These are phyloP conservation scores for Leishmania martiniquensis DNA, from an alignment of 208 protist genomes.

Conservation along the genomic window DNA sequence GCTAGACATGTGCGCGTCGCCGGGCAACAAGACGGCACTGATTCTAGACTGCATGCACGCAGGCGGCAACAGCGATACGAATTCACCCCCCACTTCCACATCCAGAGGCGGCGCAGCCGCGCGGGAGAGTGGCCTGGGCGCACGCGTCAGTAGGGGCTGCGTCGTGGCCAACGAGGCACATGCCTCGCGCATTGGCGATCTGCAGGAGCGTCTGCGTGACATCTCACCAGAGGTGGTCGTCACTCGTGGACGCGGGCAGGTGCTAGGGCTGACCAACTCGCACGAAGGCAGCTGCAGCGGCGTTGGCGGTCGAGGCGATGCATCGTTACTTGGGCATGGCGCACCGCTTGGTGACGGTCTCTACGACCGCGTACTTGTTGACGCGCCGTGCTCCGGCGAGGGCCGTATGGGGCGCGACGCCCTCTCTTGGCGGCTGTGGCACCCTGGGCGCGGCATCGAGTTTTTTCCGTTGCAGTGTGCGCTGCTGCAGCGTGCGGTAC, in stretches of 20 bases:
- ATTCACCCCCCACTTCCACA: slow-evolving; percentile 6
- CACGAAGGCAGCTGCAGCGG: slow-evolving; percentile 11
- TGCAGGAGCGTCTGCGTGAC: slow-evolving; percentile 55
- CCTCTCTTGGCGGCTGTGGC: slow-evolving; percentile 88
- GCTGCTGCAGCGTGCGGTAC: slow-evolving; percentile 74
- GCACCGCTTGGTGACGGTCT: slow-evolving; percentile 1
- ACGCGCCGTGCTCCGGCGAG: slow-evolving; percentile 96
- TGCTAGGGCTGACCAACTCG: slow-evolving; percentile 7
- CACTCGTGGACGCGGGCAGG: slow-evolving; percentile 39
- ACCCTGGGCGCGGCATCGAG: slow-evolving; percentile 55
- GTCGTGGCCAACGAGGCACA: slow-evolving; percentile 76
- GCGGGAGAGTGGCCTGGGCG: background rate
- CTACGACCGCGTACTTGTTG: slow-evolving; percentile 91
- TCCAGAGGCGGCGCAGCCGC: background rate
- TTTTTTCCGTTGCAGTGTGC: slow-evolving; percentile 74
- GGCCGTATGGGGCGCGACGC: slow-evolving; percentile 85
- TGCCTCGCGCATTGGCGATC: slow-evolving; percentile 29
- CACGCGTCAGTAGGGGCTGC: slow-evolving; percentile 15
- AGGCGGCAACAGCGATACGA: background rate
- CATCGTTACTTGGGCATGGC: background rate
- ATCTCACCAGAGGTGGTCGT: slow-evolving; percentile 39
- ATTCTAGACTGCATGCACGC: slow-evolving; percentile 60
- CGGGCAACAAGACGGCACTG: slow-evolving; percentile 78
- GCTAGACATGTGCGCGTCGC: slow-evolving; percentile 87
- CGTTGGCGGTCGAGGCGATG: background rate